Base-by-base conservation (phyloP, 768 basidiomycete genomes). In the Boletellus emodensis region DNA sequence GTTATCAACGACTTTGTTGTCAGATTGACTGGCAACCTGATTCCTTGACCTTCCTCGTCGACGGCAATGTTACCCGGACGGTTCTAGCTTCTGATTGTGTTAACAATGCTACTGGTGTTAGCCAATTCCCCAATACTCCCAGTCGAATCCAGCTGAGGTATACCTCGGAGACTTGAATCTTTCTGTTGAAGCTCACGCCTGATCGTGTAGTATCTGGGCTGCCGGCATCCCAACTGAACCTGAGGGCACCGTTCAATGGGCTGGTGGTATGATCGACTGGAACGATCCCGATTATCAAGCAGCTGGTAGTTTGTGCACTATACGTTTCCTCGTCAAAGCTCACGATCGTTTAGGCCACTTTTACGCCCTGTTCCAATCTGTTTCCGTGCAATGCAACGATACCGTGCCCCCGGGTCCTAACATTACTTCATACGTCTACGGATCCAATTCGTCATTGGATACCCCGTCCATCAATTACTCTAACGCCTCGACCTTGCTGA, bases 201-300 rank as follows among this genome's bases (percentile, higher is more conserved):
- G 8, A n/a, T 32, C 20, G 4, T 30, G 30, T 44, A 74, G 85
- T 53, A 57, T 93, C 46, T 93, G 90, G 90, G 85, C 90, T n/a
- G 85, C 86, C 6, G 91, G 90, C 30, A 83, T 88, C 60, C 49
- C 73, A 35, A 61, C 74, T 9, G 75, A 73, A 32, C 73, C 88
- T 8, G 68, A 72, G 43, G 91, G 91, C 22, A 91, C 87, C 8
- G 69, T 94, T 32, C 59, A 79, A 48, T 94, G 91, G 90, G 77
- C 83, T 14, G 88, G 87, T 54, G 90, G 83, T 69, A 76, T 88
- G 80, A 89, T 91, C 69, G 72, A 90, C 72, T 94, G 86, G 85
- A 59, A 72, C 17, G 82, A 92, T 64, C 80, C 87, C 30, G 90
- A 93, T 66, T 93, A 90, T 66, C n/a, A n/a, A n/a, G n/a, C 84